Percentiles rank a stretch among this genome's conserved stretches.
phyloP scores from a whole-genome alignment of 495 filamentous ascomycete species.

The Aspergillus heteromorphus region DNA sequence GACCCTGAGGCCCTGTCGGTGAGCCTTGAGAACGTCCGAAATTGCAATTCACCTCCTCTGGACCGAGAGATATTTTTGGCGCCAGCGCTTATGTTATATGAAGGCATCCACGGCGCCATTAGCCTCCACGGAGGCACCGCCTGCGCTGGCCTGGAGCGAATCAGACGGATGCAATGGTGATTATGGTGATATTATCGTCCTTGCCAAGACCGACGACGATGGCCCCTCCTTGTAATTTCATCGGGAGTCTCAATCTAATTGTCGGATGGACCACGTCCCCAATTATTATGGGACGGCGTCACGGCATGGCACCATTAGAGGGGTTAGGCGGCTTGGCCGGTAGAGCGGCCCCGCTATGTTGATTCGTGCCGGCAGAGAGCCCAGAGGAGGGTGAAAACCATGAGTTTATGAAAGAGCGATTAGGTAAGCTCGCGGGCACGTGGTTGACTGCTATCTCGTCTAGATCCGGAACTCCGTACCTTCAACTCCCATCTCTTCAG shows the following conservation, averaged over 20 bases:
- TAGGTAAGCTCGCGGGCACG: background rate
- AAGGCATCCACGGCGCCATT: background rate
- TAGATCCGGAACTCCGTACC: no score
- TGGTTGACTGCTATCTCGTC: background rate
- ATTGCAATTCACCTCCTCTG: background rate
- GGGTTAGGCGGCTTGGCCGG: background rate
- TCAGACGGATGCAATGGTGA: background rate
- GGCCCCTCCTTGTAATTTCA: background rate
- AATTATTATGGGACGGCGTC: constrained; percentile 1
- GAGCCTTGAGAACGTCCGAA: background rate
- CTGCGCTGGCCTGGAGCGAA: background rate
- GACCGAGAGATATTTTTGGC: background rate
- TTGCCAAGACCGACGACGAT: background rate
- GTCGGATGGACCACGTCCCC: background rate
- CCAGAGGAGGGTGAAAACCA: no score
- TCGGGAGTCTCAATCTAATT: background rate
- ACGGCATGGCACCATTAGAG: constrained; percentile 1
- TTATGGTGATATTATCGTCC: background rate
- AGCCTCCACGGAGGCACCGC: background rate
- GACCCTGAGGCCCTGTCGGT: background rate
- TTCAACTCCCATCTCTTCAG: no score
- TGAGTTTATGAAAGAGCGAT: background rate
- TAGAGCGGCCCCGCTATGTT: background rate
- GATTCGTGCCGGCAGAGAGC: background rate
- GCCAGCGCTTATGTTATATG: background rate